Conservation (phyloP, 2,329 filamentous ascomycete species). For the Penicillium sp. region DNA sequence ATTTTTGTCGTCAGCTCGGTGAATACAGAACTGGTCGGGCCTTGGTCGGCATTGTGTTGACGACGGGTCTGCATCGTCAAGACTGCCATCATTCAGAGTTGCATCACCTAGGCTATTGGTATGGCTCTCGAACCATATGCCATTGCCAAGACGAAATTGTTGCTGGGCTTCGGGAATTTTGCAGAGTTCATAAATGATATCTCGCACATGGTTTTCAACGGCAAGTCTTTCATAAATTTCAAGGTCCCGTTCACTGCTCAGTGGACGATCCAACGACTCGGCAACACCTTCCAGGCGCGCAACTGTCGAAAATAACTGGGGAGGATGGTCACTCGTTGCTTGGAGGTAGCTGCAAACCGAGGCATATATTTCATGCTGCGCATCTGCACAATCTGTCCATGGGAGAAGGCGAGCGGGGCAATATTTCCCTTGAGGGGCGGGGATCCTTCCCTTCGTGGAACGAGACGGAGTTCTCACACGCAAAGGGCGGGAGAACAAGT, state of each 20-base stretch:
- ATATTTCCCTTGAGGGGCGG: constrained; percentile 23
- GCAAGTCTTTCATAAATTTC: constrained; percentile 13
- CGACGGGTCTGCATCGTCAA: constrained; percentile 4
- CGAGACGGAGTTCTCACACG: constrained; percentile 20
- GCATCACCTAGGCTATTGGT: constrained; percentile 6
- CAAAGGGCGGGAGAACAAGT: constrained; percentile 22
- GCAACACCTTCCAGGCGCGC: constrained; percentile 17
- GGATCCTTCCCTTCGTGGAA: constrained; percentile 27
- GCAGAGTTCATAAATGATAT: constrained; percentile 31
- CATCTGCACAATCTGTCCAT: constrained; percentile 22
- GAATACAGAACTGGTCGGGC: constrained; percentile 25
- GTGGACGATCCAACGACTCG: constrained; percentile 13
- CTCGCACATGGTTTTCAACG: constrained; percentile 14
- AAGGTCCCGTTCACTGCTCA: constrained; percentile 21
- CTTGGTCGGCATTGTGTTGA: constrained; percentile 10
- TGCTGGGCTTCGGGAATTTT: constrained; percentile 26
- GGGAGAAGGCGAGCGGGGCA: constrained; percentile 22
- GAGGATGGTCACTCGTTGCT: too few species aligned
- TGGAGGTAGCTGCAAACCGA: neutral
- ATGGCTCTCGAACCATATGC: constrained; percentile 20
- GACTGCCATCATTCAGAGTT: constrained; percentile 1
- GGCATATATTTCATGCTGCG: neutral
- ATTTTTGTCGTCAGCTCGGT: constrained; percentile 16
- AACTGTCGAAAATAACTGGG: constrained; percentile 16
- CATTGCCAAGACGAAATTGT: constrained; percentile 23